A percentile compares a stretch with the other conserved stretches of the same genome.
phyloP scores from a whole-genome alignment of 2,329 filamentous ascomycete genomes.

The Chaetomium globosum region DNA sequence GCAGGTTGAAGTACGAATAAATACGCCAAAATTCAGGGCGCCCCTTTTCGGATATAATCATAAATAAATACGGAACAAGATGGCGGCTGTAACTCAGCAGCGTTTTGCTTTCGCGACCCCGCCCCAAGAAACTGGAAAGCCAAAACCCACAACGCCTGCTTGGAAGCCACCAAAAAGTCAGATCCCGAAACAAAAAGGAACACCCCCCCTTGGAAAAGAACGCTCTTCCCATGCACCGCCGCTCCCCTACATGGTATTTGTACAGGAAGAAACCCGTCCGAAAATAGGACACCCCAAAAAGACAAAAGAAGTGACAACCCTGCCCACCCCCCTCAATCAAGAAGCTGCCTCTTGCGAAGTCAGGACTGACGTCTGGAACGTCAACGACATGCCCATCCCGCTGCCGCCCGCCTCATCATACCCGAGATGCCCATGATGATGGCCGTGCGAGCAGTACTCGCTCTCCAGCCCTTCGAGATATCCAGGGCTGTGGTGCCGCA shows the following conservation, averaged over 20 bases:
- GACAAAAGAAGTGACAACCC: neutral
- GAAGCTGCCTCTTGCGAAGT: neutral
- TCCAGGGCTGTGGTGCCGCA: slow-evolving; percentile 24
- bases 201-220: neutral
- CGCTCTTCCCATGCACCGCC: slow-evolving; percentile 12
- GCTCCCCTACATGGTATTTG: slow-evolving; percentile 10
- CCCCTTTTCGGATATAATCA: neutral
- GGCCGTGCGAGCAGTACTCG: slow-evolving; percentile 10
- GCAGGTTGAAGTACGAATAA: neutral
- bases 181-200: slow-evolving; percentile 1
- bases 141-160: neutral
- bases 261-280: slow-evolving; percentile 1
- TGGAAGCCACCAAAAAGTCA: neutral
- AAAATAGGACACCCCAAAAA: neutral
- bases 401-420: neutral
- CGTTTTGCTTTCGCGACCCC: slow-evolving; percentile 1
- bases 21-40: neutral
- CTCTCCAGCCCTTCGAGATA: slow-evolving; percentile 21
- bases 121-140: neutral
- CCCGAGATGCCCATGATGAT: slow-evolving; percentile 10
- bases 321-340: neutral
- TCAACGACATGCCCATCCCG: slow-evolving; percentile 9
- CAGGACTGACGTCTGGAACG: slow-evolving; percentile 19
- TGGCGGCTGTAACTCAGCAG: slow-evolving; percentile 3
- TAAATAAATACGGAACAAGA: slow-evolving; percentile 1